A percentile compares a stretch with the other conserved stretches of the same genome.
phyloP scores from a whole-genome alignment of 1,284 basidiomycete species.

The Sporisorium graminicola region DNA sequence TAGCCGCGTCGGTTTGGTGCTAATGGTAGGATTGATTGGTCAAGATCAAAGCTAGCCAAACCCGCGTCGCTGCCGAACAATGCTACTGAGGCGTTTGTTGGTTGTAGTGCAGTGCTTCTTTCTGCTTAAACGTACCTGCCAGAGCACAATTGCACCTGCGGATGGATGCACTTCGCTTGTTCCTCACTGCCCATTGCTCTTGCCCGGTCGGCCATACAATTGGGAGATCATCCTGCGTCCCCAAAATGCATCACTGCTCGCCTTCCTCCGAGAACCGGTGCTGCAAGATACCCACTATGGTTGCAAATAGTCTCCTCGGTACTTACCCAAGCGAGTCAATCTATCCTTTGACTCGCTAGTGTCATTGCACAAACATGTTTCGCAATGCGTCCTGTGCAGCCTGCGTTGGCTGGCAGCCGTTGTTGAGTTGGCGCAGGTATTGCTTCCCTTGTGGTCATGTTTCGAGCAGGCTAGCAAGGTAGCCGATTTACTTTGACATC shows the following conservation, averaged over 20 bases:
- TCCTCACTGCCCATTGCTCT: too few species aligned
- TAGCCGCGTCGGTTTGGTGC: too few species aligned
- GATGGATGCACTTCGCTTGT: too few species aligned
- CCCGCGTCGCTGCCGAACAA: too few species aligned
- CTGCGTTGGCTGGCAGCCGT: not conserved
- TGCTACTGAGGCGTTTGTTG: too few species aligned
- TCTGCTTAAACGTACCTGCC: too few species aligned
- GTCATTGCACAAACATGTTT: not conserved
- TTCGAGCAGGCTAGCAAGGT: not conserved
- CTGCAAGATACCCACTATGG: not conserved
- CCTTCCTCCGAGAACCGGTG: not conserved
- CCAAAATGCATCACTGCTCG: not conserved
- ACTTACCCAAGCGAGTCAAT: not conserved
- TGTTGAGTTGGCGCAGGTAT: not conserved
- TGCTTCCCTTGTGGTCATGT: not conserved
- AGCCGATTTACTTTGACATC: not conserved
- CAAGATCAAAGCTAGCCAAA: too few species aligned
- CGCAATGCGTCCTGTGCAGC: not conserved
- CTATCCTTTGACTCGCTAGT: not conserved
- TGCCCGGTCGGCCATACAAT: too few species aligned
- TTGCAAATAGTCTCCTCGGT: not conserved
- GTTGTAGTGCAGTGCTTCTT: too few species aligned
- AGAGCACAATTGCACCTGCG: too few species aligned
- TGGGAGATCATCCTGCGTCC: too few species aligned
- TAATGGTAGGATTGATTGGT: too few species aligned